Percentiles rank a stretch among this genome's conserved stretches.
These are phyloP conservation scores for Sextonia rubra DNA, from an alignment of 164 flowering plant species.

Conservation along the genomic window DNA sequence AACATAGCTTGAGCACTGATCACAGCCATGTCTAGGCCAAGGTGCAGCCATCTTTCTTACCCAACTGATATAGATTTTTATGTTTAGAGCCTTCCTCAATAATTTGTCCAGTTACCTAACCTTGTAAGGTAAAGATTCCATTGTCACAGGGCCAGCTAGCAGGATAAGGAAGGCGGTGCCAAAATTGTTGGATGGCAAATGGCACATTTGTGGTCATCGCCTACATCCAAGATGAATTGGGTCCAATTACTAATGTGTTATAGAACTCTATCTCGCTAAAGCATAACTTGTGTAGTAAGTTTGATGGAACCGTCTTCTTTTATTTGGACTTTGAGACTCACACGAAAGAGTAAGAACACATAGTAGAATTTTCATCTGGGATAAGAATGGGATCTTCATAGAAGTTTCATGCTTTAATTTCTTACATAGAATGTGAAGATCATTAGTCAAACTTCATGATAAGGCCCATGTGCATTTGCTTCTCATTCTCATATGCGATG, in stretches of 20 bases:
- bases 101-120: too few species aligned
- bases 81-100: background rate
- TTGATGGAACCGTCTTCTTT: too few species aligned
- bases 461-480: slow-evolving; percentile 1
- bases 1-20: background rate
- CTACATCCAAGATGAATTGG: slow-evolving; percentile 64
- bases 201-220: slow-evolving; percentile 60
- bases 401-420: too few species aligned
- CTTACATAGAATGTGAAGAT: background rate
- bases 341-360: too few species aligned
- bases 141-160: slow-evolving; percentile 69
- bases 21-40: slow-evolving; percentile 25
- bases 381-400: too few species aligned
- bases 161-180: slow-evolving; percentile 70
- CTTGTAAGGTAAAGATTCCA: slow-evolving; percentile 66
- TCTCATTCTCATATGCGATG: background rate
- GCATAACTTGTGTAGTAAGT: too few species aligned
- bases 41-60: slow-evolving; percentile 8
- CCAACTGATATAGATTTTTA: background rate
- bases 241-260: slow-evolving; percentile 14
- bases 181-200: slow-evolving; percentile 37
- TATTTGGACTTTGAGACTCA: too few species aligned
- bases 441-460: background rate
- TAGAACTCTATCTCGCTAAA: too few species aligned
- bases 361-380: too few species aligned